These are phyloP conservation scores for Globisporangium paddicum DNA, from an alignment of 352 stramenopile genomes.

Conservation along the genomic window DNA sequence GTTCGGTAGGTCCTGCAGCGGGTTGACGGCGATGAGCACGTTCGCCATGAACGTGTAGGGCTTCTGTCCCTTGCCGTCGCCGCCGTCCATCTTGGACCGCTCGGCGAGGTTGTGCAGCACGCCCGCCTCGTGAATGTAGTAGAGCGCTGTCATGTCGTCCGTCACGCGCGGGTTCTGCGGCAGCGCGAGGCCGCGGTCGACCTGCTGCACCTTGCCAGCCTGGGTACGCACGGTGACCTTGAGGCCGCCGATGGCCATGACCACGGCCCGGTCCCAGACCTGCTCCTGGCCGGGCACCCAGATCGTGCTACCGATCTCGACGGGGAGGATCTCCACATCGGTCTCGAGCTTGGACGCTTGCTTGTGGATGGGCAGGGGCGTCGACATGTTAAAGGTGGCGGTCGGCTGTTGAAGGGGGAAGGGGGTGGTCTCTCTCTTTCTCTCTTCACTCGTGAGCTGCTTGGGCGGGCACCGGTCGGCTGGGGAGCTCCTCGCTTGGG, in stretches of 20 bases:
- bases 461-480: slow-evolving; percentile 1
- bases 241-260: slow-evolving; percentile 84
- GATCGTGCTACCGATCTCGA: slow-evolving; percentile 64
- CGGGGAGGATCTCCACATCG: slow-evolving; percentile 63
- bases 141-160: slow-evolving; percentile 94
- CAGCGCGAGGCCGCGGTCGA: slow-evolving; percentile 68
- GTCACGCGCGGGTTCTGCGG: slow-evolving; percentile 79
- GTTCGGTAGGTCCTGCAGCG: slow-evolving; percentile 77
- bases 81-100: slow-evolving; percentile 83
- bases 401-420: too few relatives aligned
- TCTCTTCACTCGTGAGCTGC: not conserved
- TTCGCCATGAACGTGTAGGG: slow-evolving; percentile 94
- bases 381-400: slow-evolving; percentile 71
- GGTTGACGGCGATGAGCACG: slow-evolving; percentile 91
- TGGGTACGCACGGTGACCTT: slow-evolving; percentile 84
- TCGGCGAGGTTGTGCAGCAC: slow-evolving; percentile 95
- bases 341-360: slow-evolving; percentile 67
- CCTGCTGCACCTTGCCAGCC: slow-evolving; percentile 82
- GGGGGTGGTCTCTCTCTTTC: slow-evolving; percentile 3
- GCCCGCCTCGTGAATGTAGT: slow-evolving; percentile 93
- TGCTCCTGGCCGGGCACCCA: slow-evolving; percentile 71
- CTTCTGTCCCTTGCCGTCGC: slow-evolving; percentile 57
- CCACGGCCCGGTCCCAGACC: slow-evolving; percentile 73
- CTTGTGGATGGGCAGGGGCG: slow-evolving; percentile 57
- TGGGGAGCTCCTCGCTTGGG: slow-evolving; percentile 2